Evolutionary conservation across 805 yeast genomes (phyloP).

Genomic region (Huiozyma sinensis): DNA sequence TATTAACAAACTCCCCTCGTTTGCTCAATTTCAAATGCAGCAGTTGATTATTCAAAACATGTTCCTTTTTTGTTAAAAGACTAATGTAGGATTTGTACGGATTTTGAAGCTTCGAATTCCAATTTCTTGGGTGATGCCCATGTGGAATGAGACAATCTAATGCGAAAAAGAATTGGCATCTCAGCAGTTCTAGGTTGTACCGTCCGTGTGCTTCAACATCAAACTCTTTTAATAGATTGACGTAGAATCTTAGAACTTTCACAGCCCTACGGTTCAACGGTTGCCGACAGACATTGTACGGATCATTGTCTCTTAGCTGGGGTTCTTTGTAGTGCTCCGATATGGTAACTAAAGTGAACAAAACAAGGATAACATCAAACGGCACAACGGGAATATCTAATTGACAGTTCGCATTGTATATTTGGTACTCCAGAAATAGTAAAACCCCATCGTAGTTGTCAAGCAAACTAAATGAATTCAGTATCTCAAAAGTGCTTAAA

Average conservation of each 20-base stretch:
- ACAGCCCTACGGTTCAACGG: slow-evolving; percentile 28
- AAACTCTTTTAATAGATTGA: slow-evolving; percentile 11
- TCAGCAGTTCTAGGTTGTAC: slow-evolving; percentile 17
- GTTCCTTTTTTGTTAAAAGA: slow-evolving; percentile 11
- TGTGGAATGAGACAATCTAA: slow-evolving; percentile 11
- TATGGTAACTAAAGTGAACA: slow-evolving; percentile 31
- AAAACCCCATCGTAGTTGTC: slow-evolving; percentile 31
- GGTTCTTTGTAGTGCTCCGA: slow-evolving; percentile 23
- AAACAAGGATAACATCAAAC: slow-evolving; percentile 23
- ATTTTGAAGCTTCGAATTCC: slow-evolving; percentile 1
- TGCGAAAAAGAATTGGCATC: slow-evolving; percentile 24
- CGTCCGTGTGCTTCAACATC: slow-evolving; percentile 7
- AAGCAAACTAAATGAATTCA: slow-evolving; percentile 23
- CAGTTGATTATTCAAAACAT: slow-evolving; percentile 13
- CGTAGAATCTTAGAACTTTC: slow-evolving; percentile 19
- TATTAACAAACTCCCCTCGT: slow-evolving; percentile 18
- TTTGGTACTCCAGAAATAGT: slow-evolving; percentile 25
- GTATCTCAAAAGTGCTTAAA: slow-evolving; percentile 17
- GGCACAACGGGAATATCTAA: slow-evolving; percentile 23
- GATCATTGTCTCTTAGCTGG: slow-evolving; percentile 18
- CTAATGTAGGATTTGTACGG: slow-evolving; percentile 20
- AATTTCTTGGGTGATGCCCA: neutral
- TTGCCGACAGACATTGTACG: slow-evolving; percentile 18
- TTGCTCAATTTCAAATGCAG: slow-evolving; percentile 12
- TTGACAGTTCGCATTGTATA: slow-evolving; percentile 1